These are phyloP conservation scores for Microdochium nivale DNA, from an alignment of 2,329 filamentous ascomycete species.

Conservation along the genomic window DNA sequence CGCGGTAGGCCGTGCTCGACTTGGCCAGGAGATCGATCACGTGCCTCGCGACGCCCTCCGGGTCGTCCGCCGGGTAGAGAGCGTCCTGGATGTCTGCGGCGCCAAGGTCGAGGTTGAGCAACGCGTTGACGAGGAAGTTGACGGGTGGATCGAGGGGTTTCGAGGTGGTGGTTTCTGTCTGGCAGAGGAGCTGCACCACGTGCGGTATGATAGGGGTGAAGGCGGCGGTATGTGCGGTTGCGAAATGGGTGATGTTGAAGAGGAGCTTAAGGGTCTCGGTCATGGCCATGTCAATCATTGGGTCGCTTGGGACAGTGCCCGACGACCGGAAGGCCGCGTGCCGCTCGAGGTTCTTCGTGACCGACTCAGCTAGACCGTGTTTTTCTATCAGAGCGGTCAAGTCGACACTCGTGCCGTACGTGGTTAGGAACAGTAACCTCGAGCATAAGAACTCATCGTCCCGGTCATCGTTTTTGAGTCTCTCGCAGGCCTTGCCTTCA, in stretches of 20 bases:
- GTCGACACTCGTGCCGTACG: conserved; percentile 65
- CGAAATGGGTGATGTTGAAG: conserved; percentile 79
- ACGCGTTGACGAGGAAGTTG: conserved; percentile 65
- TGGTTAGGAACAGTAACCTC: conserved; percentile 72
- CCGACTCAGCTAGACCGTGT: conserved; percentile 56
- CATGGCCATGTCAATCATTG: conserved; percentile 72
- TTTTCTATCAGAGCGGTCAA: conserved; percentile 57
- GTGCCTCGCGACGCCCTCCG: conserved; percentile 50
- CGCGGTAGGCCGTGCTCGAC: conserved; percentile 53
- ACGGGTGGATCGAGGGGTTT: conserved; percentile 68
- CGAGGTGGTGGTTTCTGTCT: conserved; percentile 41
- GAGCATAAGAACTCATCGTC: conserved; percentile 83
- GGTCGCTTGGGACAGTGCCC: conserved; percentile 27
- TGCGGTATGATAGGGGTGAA: conserved; percentile 63
- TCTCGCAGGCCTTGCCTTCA: conserved; percentile 57
- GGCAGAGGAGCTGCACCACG: conserved; percentile 63
- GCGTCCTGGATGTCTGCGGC: conserved; percentile 41
- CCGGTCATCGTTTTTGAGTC: conserved; percentile 61
- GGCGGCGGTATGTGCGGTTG: conserved; percentile 46
- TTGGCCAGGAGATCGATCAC: conserved; percentile 63
- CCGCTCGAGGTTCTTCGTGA: conserved; percentile 60
- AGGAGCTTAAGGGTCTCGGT: conserved; percentile 78
- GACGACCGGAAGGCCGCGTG: conserved; percentile 46
- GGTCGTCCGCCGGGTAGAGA: conserved; percentile 58
- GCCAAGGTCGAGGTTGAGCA: conserved; percentile 69